Evolutionary conservation across 2,329 filamentous ascomycete genomes (phyloP), one percentile per base, ranked within the genome.

Genomic region (Sporothrix brasiliensis): DNA sequence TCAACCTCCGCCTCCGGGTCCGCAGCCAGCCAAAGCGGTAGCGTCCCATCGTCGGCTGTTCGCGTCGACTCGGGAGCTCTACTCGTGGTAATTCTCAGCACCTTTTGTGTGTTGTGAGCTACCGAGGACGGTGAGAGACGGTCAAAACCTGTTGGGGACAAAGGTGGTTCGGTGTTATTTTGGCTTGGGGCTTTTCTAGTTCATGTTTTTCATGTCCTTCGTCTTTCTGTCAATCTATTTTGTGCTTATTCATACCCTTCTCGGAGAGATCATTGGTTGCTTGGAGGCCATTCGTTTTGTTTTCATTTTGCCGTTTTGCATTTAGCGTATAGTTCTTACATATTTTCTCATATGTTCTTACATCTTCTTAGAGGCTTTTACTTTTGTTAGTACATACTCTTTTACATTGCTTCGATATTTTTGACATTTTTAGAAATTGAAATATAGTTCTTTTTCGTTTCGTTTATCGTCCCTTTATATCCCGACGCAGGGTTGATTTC

Each of bases 381-480:
- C 21, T 19, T 34, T 39, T 58, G 27, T 19, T 47, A 6, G 19
- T 34, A 4, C 34, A 30, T 41, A 1, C 41, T 60, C 2, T 11
- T 14, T 14, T 60, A 16, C 44, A 49, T 16, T 49, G 14, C 13
- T 49, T 19, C 4, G 41, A 1, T 44, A 2, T 13, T 10, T 47
- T 54, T 47, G 54, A n/a, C 39, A 47, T 27, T 65, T 21, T 47
- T 69, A 13, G 30, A 54, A 56, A 13, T 44, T 69, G 44, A n/a
- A 41, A 24, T 44, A 4, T 21, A 65, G n/a, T 39, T n/a, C 21
- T 39, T 34, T 34, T 34, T 34, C 24, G 19, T 66, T 56, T 68
- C 50, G 34, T 70, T 44, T 70, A 34, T 63, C 52, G 56, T 69
- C 47, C 30, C 61, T 66, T 49, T 24, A 49, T 52, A 14, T 24